Evolutionary conservation across 768 basidiomycete species (phyloP).

Genomic region (Favolaschia claudopus): DNA sequence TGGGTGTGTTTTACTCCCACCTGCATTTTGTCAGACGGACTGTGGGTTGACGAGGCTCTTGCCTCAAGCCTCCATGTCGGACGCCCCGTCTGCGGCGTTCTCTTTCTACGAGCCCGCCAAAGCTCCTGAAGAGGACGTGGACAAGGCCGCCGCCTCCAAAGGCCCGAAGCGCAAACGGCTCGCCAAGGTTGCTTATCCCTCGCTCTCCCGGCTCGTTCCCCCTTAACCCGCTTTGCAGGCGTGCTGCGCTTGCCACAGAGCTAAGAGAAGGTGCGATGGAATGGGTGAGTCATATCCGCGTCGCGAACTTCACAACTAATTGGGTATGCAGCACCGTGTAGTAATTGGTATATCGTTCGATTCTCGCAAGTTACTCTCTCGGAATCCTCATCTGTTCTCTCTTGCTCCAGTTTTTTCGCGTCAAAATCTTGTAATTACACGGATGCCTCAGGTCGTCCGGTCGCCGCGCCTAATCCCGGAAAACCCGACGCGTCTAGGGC

Average conservation of each 20-base stretch:
- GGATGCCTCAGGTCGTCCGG: constrained; percentile 79
- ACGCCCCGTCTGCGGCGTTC: constrained; percentile 17
- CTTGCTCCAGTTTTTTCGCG: constrained; percentile 70
- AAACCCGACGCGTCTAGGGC: constrained; percentile 47
- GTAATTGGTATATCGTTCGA: constrained; percentile 69
- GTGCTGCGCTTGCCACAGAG: constrained; percentile 86
- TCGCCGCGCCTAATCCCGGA: constrained; percentile 70
- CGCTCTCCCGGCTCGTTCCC: neutral
- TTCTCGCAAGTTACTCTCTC: constrained; percentile 10
- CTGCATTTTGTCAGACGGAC: neutral
- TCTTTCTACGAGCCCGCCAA: constrained; percentile 26
- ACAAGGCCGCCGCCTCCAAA: constrained; percentile 41
- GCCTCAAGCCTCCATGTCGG: constrained; percentile 23
- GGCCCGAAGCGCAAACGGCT: constrained; percentile 63
- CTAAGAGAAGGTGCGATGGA: constrained; percentile 85
- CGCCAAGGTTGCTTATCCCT: constrained; percentile 49
- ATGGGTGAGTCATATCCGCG: constrained; percentile 58
- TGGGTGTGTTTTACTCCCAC: constrained; percentile 1
- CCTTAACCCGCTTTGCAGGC: constrained; percentile 47
- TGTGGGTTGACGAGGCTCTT: neutral
- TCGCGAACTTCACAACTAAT: constrained; percentile 20
- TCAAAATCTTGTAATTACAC: constrained; percentile 85
- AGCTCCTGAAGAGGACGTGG: constrained; percentile 36
- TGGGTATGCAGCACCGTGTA: constrained; percentile 67
- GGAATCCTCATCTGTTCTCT: constrained; percentile 13